Base-by-base conservation (phyloP, 2,329 filamentous ascomycete genomes). In the Lecanicillium sp. region DNA sequence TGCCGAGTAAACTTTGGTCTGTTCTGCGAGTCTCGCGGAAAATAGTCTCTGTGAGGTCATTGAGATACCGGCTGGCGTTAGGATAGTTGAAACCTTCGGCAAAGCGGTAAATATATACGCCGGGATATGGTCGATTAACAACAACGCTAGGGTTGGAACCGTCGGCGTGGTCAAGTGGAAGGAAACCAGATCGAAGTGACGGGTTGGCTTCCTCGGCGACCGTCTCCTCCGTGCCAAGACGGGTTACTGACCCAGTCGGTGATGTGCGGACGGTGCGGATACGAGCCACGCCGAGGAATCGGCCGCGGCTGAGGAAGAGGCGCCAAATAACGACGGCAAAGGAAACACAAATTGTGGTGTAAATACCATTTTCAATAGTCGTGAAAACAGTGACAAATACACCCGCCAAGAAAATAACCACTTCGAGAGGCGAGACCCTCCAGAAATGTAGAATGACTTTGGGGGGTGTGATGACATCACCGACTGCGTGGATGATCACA, bases 11-110 rank as follows among this genome's bases (percentile, higher is more conserved):
- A 25, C 58, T 55, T 1, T 63, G 54, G 29, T 68, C 59, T 1
- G 67, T 72, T 28, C 65, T 58, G 25, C 68, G 58, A 3, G 70
- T 73, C 31, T 65, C 53, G 33, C 58, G 50, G 40, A 68, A 68
- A 30, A 75, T 62, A 33, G 60, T 57, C 15, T 72, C 63, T 3
- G 79, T 76, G 36, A 94, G 70, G 53, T 87, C 77, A 53, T 96
- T 88, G 41, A 95, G 77, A 47, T 94, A 88, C 57, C 87, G 81
- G 53, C 87, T 87, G 15, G 88, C 88, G 51, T 95, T 98, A 44
- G 90, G 87, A 54, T 97, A 98, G 63, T 92, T 94, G 71, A 94
- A 95, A 31, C 89, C 87, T 64, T 97, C 90, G 0, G 84, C 80
- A 61, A 95, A 96, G 32, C 90, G 81, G 66, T 94, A 97, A 54